Evolutionary conservation across 352 stramenopile genomes (phyloP).

Genomic region (Blastocystis sp.): DNA sequence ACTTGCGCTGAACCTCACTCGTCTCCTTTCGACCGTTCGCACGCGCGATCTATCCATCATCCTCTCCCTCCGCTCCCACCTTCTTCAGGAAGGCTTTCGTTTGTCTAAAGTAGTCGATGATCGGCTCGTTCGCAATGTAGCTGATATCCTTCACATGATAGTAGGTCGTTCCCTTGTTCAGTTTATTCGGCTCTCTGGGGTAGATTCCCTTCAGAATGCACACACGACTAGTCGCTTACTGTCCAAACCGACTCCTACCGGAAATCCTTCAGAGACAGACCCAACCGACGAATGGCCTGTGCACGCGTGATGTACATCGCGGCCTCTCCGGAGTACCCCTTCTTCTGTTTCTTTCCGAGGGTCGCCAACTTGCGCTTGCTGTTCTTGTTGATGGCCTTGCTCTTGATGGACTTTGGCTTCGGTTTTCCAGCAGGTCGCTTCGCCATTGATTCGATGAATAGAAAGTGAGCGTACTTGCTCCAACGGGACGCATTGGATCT

Average conservation of each 20-base stretch:
- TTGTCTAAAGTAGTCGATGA: conserved; percentile 93
- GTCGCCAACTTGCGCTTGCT: conserved; percentile 62
- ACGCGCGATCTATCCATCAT: neutral
- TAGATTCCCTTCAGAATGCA: conserved; percentile 99
- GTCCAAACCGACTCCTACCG: conserved; percentile 59
- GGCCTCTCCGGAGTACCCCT: conserved; percentile 67
- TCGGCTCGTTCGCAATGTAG: conserved; percentile 88
- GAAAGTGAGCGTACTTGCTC: neutral
- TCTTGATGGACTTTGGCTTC: conserved; percentile 65
- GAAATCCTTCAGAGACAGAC: conserved; percentile 95
- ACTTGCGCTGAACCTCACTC: conserved; percentile 69
- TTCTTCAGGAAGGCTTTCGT: conserved; percentile 99
- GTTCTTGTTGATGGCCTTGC: conserved; percentile 66
- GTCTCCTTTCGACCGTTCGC: conserved; percentile 69
- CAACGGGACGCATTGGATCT: no score
- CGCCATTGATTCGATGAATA: conserved; percentile 56
- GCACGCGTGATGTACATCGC: conserved; percentile 88
- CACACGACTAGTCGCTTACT: conserved; percentile 66
- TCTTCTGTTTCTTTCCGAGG: conserved; percentile 71
- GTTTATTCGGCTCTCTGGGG: conserved; percentile 85
- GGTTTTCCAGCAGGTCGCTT: conserved; percentile 59
- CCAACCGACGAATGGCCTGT: conserved; percentile 81
- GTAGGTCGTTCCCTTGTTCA: conserved; percentile 88
- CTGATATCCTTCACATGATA: conserved; percentile 98
- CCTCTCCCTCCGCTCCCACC: conserved; percentile 62